Evolutionary conservation across 2,329 filamentous ascomycete species (phyloP), one percentile per base, ranked within the genome.

Genomic region (Colletotrichum orbiculare): DNA sequence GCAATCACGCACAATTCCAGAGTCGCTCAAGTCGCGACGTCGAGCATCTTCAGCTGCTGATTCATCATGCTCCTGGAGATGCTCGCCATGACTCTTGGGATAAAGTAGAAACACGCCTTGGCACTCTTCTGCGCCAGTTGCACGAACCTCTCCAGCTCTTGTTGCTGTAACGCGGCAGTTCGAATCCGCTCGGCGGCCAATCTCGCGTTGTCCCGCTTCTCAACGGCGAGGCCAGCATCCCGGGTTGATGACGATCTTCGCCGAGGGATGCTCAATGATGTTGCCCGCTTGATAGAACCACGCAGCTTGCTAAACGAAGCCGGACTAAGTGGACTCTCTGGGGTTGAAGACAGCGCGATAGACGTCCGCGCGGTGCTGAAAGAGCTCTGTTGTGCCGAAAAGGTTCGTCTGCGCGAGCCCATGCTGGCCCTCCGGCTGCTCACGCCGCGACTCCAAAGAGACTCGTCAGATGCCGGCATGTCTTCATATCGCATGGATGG

Each of bases 401-500:
- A 35, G 1, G n/a, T 45, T 11, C 46, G 37, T 7, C 6, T 42
- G 11, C 46, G 38, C 7, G 46, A 58, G 7, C 46, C 42, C 9
- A 48, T 43, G 46, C 46, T 58, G 47, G n/a, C 12, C 25, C 37
- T 50, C 10, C 46, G 46, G 37, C 46, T 50, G 33, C 46, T 50
- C 25, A 12, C 9, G 7, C 17, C 12, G 8, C 25, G 7, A 8
- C 15, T 37, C 9, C 15, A 15, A 25, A 39, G 11, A 5, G 43
- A 15, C 34, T 58, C 55, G n/a, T 42, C 33, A 8, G 38, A 15
- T 8, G n/a, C 7, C 6, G 55, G 46, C n/a, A 50, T 58, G n/a
- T 58, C 55, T 15, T 58, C 55, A 10, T 58, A 58, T 39, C 55
- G 47, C 38, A 49, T 25, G 8, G 55, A 35, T 4, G 55, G 55